Conservation (phyloP, 148 eudicot genomes). For the Suaeda aralocaspica region DNA sequence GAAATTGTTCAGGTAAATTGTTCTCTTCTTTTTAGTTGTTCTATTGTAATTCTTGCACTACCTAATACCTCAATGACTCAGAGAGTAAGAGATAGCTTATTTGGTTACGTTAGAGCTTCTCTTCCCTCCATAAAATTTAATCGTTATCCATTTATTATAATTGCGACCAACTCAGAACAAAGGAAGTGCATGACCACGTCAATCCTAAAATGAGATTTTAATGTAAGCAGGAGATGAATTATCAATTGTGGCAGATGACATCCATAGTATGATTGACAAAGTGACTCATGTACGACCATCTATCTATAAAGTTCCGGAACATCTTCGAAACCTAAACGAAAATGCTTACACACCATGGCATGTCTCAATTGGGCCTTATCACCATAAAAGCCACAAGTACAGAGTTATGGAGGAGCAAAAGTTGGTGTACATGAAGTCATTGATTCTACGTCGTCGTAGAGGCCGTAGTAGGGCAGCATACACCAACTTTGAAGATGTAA, state of each 20-base stretch:
- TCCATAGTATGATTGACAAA: background rate
- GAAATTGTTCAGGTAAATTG: no score
- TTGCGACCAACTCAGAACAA: no score
- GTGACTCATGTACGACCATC: slow-evolving; percentile 10
- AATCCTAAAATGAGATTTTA: background rate
- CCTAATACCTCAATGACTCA: no score
- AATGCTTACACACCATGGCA: slow-evolving; percentile 24
- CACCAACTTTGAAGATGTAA: background rate
- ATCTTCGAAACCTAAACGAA: slow-evolving; percentile 13
- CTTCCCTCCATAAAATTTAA: no score
- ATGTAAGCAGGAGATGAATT: background rate
- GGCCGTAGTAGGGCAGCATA: background rate
- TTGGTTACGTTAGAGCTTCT: no score
- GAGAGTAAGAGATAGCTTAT: no score
- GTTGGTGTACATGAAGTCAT: background rate
- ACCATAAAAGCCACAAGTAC: slow-evolving; percentile 4
- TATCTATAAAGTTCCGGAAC: slow-evolving; percentile 17
- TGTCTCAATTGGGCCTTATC: slow-evolving; percentile 20
- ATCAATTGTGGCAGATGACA: background rate
- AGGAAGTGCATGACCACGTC: no score
- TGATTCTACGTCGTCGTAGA: slow-evolving; percentile 10
- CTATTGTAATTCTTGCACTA: no score
- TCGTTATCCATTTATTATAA: no score
- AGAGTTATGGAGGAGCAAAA: background rate
- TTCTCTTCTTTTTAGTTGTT: no score